Evolutionary conservation across 805 yeast species (phyloP), one percentile per base, ranked within the genome.

Genomic region (Zygosaccharomyces bailii): DNA sequence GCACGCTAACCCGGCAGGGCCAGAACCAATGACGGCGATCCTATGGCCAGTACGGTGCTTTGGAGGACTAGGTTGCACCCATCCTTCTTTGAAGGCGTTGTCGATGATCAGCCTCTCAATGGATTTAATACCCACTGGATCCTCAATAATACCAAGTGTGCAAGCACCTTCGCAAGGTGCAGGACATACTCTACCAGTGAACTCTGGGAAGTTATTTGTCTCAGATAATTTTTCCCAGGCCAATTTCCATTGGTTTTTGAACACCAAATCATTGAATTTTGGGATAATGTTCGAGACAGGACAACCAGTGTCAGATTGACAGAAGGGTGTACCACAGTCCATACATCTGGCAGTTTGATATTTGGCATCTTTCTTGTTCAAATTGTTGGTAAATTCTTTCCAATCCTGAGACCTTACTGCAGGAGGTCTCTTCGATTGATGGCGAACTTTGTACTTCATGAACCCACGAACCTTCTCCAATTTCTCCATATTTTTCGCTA

Each of bases 321-420:
- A 91, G 80, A 91, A 91, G 47, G 99, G 99, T 57, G 93, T 95
- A 74, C 99, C 99, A 75, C 99, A 91, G 70, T 91, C 98, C 96
- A 93, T 91, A 77, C 99, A 91, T 69, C 99, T 81, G 11, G 98
- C 96, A 46, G 98, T 86, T 73, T 91, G 97, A 65, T 76, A 79
- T 65, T 82, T 79, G 60, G 91, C 82, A 55, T 93, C 98, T 42
- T 85, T 89, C 68, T 86, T 85, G 45, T 88, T 73, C 56, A 91
- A 74, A 44, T 96, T 79, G 10, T 79, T 70, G 9, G 95, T 81
- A 65, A 91, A 76, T 70, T 91, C 98, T 53, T 84, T 79, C 98
- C 98, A 93, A 69, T 93, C 97, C 58, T 76, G 76, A 44, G 88
- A 74, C 68, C 99, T 81, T 20, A 78, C 67, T 61, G 79, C 76